Evolutionary conservation across 1,284 basidiomycete species (phyloP).

Genomic region (Wolfiporia cocos): DNA sequence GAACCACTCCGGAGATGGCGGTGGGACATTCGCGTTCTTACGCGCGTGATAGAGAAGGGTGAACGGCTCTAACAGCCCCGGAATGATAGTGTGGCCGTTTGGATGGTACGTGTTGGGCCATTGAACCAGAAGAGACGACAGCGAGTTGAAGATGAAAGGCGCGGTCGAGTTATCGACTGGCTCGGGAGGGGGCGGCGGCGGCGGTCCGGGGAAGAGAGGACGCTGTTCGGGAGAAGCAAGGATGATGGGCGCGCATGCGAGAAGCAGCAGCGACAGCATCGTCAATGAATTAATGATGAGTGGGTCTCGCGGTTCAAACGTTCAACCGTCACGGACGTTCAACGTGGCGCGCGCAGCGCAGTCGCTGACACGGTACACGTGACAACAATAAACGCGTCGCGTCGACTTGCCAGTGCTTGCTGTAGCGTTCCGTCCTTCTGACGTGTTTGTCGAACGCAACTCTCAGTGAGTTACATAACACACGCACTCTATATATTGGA

Average conservation of each 20-base stretch:
- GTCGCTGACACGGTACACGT: too few species aligned
- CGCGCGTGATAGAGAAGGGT: constrained; percentile 10
- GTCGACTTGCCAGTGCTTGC: too few species aligned
- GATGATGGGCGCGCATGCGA: background rate
- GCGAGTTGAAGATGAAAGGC: constrained; percentile 7
- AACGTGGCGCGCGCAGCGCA: too few species aligned
- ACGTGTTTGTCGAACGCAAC: too few species aligned
- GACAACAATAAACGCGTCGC: too few species aligned
- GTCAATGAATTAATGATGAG: background rate
- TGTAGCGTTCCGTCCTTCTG: too few species aligned
- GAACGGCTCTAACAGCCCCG: constrained; percentile 6
- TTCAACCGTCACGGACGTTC: too few species aligned
- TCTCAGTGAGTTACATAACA: too few species aligned
- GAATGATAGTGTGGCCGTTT: constrained; percentile 10
- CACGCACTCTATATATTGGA: too few species aligned
- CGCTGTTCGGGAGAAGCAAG: background rate
- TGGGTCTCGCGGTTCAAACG: too few species aligned
- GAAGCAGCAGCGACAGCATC: background rate
- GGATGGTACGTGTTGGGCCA: constrained; percentile 10
- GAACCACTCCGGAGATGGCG: constrained; percentile 8
- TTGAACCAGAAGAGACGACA: constrained; percentile 5
- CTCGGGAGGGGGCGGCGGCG: background rate
- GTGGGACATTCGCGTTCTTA: constrained; percentile 2
- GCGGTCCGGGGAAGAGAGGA: background rate
- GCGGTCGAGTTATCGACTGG: constrained; percentile 4